These are phyloP conservation scores for Trichosanthes truncata DNA, from an alignment of 306 rosid species.

Conservation along the genomic window DNA sequence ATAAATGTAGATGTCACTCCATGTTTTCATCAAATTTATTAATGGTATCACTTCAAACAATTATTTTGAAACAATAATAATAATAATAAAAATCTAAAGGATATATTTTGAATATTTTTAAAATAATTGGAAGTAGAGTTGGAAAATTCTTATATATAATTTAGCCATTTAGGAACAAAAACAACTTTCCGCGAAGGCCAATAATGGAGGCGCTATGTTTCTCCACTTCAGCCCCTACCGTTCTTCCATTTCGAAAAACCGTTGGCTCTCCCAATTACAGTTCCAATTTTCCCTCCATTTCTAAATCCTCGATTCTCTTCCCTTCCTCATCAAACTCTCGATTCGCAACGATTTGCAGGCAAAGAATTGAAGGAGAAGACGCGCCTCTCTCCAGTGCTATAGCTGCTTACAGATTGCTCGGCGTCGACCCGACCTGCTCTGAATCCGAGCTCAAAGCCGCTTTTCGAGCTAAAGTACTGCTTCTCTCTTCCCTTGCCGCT, in stretches of 20 bases:
- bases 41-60: too few relatives aligned
- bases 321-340: not conserved
- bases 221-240: conserved; percentile 15
- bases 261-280: not conserved
- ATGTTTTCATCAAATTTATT: too few relatives aligned
- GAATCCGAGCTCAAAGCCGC: conserved; percentile 61
- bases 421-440: conserved; percentile 53
- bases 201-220: conserved; percentile 26
- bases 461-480: conserved; percentile 63
- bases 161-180: not conserved
- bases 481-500: not conserved
- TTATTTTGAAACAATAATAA: too few relatives aligned
- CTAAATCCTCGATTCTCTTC: conserved; percentile 8
- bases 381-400: conserved; percentile 32
- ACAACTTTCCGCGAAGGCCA: not conserved
- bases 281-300: conserved; percentile 12
- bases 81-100: too few relatives aligned
- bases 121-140: not conserved
- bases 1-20: too few relatives aligned
- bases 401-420: conserved; percentile 57
- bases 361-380: conserved; percentile 18
- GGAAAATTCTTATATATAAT: not conserved
- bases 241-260: conserved; percentile 27
- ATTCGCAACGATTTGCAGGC: conserved; percentile 25
- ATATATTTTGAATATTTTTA: too few relatives aligned